A percentile compares a stretch with the other conserved stretches of the same genome.
phyloP scores from a whole-genome alignment of 1,284 basidiomycete genomes.

The Trichosporon sp. region DNA sequence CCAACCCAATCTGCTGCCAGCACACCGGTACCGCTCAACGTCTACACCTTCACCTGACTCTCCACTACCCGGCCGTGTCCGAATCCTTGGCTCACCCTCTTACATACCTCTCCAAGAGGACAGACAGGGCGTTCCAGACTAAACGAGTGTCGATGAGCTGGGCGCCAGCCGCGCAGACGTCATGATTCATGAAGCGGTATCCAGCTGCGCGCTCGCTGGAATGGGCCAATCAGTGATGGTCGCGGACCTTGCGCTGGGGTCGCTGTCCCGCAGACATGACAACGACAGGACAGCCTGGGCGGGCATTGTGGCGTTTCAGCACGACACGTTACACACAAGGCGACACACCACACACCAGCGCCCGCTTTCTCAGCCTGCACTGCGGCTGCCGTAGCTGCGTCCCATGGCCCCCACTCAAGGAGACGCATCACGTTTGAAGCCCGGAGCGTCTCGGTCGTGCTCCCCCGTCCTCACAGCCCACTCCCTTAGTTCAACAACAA shows the following conservation, averaged over 20 bases:
- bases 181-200: not conserved
- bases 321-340: slow-evolving; percentile 14
- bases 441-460: slow-evolving; percentile 1
- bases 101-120: not conserved
- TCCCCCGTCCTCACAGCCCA: not conserved
- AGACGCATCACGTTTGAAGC: not conserved
- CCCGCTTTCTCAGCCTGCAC: not conserved
- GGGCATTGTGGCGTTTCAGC: slow-evolving; percentile 19
- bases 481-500: not conserved
- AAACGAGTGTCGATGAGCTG: not conserved
- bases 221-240: not conserved
- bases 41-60: not conserved
- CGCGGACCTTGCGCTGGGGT: not conserved
- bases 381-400: not conserved
- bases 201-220: too few species aligned
- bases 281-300: not conserved
- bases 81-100: not conserved
- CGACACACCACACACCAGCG: slow-evolving; percentile 11
- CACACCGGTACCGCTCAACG: not conserved
- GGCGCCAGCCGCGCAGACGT: not conserved
- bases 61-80: not conserved
- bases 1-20: not conserved
- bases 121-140: not conserved
- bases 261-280: not conserved
- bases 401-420: not conserved